Conservation (phyloP, 2,329 filamentous ascomycete species). For the Talaromyces sp. region DNA sequence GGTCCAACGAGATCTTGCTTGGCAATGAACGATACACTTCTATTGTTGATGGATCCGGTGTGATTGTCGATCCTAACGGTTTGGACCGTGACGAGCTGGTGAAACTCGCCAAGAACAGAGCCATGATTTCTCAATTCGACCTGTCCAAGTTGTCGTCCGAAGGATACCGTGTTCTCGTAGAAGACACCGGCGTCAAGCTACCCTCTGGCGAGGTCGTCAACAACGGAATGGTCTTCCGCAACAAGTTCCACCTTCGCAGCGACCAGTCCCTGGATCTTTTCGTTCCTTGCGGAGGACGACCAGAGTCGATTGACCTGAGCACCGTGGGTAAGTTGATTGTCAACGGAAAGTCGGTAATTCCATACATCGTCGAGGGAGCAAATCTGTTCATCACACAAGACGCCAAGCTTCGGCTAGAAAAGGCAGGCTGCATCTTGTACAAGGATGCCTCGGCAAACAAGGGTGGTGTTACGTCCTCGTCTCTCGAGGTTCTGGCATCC, state of each 20-base stretch:
- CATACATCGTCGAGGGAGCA: constrained; percentile 95
- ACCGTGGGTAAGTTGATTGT: constrained; percentile 83
- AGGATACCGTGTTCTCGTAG: constrained; percentile 87
- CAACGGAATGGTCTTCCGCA: constrained; percentile 94
- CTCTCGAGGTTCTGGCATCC: constrained; percentile 89
- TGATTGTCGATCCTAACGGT: constrained; percentile 87
- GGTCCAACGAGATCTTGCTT: constrained; percentile 95
- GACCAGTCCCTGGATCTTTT: constrained; percentile 77
- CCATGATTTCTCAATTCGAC: constrained; percentile 88
- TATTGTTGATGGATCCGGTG: constrained; percentile 93
- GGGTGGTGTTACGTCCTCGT: constrained; percentile 95
- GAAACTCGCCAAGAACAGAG: constrained; percentile 76
- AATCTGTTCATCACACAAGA: constrained; percentile 99
- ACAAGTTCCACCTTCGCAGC: constrained; percentile 88
- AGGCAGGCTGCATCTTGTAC: constrained; percentile 90
- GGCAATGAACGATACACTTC: constrained; percentile 93
- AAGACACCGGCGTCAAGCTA: constrained; percentile 83
- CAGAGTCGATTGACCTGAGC: constrained; percentile 91
- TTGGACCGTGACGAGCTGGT: constrained; percentile 78
- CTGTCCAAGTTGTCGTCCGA: constrained; percentile 75
- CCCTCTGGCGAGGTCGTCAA: constrained; percentile 79
- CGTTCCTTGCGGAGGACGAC: constrained; percentile 92
- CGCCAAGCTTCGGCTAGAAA: constrained; percentile 89
- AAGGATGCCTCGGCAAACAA: constrained; percentile 99
- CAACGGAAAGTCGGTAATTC: constrained; percentile 79